Conservation (phyloP, 2,329 filamentous ascomycete species). For the Ascochyta fabae region DNA sequence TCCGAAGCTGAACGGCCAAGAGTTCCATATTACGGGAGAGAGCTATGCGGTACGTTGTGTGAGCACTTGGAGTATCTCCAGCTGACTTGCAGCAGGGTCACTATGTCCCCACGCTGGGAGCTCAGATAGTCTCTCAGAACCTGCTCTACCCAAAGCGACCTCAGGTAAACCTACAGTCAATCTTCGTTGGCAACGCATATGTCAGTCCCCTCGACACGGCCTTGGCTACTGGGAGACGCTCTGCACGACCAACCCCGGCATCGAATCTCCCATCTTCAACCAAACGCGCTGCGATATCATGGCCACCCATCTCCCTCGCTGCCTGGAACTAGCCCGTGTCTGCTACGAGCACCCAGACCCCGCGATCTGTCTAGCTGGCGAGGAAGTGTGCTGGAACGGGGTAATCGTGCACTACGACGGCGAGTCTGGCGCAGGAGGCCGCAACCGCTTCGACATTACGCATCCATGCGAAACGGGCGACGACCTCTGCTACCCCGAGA, state of each 20-base stretch:
- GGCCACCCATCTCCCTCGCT: slow-evolving; percentile 54
- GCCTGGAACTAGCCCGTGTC: slow-evolving; percentile 50
- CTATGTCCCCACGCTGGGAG: slow-evolving; percentile 55
- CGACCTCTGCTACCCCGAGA: slow-evolving; percentile 49
- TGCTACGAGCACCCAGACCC: slow-evolving; percentile 53
- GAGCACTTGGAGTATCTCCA: not conserved
- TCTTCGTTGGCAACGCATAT: slow-evolving; percentile 57
- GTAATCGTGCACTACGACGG: slow-evolving; percentile 52
- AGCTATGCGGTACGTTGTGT: slow-evolving; percentile 53
- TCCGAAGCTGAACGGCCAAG: slow-evolving; percentile 46
- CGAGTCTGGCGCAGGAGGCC: slow-evolving; percentile 48
- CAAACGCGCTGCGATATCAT: slow-evolving; percentile 56
- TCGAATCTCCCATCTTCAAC: slow-evolving; percentile 53
- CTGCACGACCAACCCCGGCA: slow-evolving; percentile 55
- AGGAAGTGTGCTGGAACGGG: slow-evolving; percentile 47
- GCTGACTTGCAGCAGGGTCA: slow-evolving; percentile 48
- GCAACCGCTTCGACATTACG: slow-evolving; percentile 56
- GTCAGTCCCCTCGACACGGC: slow-evolving; percentile 51
- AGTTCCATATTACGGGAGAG: slow-evolving; percentile 58
- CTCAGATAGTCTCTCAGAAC: slow-evolving; percentile 56
- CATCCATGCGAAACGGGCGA: slow-evolving; percentile 46
- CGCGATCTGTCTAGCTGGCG: slow-evolving; percentile 50
- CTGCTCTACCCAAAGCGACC: slow-evolving; percentile 49
- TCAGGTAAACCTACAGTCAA: slow-evolving; percentile 53
- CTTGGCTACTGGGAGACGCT: slow-evolving; percentile 57